These are phyloP conservation scores for Hyphodiscus hymeniophilus DNA, from an alignment of 495 filamentous ascomycete genomes.

Conservation along the genomic window DNA sequence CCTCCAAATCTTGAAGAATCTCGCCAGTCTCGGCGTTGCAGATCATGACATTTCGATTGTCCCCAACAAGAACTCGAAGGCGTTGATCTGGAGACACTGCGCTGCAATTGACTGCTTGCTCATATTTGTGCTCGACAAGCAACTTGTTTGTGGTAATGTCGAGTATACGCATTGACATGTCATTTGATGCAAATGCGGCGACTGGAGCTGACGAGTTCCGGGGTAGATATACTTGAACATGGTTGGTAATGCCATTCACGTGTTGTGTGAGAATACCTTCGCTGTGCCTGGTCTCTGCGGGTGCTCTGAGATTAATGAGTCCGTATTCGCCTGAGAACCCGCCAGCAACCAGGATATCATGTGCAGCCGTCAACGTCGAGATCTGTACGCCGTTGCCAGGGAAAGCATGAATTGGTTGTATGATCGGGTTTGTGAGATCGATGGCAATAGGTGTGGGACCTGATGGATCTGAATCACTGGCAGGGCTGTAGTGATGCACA, in stretches of 20 bases:
- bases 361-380: slow-evolving; percentile 60
- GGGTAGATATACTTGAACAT: slow-evolving; percentile 61
- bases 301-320: slow-evolving; percentile 45
- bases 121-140: slow-evolving; percentile 48
- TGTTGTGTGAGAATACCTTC: slow-evolving; percentile 59
- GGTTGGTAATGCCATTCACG: slow-evolving; percentile 75
- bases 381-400: slow-evolving; percentile 36
- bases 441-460: slow-evolving; percentile 45
- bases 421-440: slow-evolving; percentile 46
- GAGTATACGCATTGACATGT: slow-evolving; percentile 64
- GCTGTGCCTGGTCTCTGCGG: slow-evolving; percentile 34
- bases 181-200: slow-evolving; percentile 80
- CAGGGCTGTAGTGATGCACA: slow-evolving; percentile 47
- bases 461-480: slow-evolving; percentile 21
- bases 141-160: slow-evolving; percentile 64
- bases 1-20: slow-evolving; percentile 43
- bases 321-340: slow-evolving; percentile 78
- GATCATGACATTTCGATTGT: slow-evolving; percentile 38
- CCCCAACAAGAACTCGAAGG: slow-evolving; percentile 67
- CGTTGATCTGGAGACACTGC: slow-evolving; percentile 71
- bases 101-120: slow-evolving; percentile 75
- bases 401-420: slow-evolving; percentile 28
- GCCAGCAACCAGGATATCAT: slow-evolving; percentile 68
- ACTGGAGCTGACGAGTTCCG: slow-evolving; percentile 53
- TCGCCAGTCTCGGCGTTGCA: slow-evolving; percentile 39